phyloP scores from a whole-genome alignment of 1,284 basidiomycete genomes.

The Anthracocystis walkeri region DNA sequence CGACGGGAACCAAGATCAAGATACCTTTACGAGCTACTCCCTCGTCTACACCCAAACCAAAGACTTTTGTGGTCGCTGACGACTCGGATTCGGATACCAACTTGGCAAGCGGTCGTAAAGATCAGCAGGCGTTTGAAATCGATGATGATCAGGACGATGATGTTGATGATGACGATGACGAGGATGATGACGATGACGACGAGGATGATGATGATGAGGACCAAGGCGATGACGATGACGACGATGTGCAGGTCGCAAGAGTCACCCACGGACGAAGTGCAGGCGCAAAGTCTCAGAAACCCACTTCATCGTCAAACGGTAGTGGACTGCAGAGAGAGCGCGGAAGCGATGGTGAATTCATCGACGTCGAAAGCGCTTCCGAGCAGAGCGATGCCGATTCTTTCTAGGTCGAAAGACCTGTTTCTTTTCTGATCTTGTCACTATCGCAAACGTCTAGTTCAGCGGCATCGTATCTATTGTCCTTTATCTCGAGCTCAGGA shows the following conservation, averaged over 20 bases:
- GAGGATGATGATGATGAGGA: conserved; percentile 27
- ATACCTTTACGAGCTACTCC: conserved; percentile 16
- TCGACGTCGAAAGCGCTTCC: conserved; percentile 50
- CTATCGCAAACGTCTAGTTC: background rate
- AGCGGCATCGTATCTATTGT: too few relatives aligned
- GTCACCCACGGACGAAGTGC: background rate
- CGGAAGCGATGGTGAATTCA: conserved; percentile 52
- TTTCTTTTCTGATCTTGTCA: background rate
- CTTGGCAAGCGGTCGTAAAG: conserved; percentile 7
- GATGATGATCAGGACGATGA: conserved; percentile 34
- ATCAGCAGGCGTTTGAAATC: conserved; percentile 16
- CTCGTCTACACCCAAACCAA: conserved; percentile 13
- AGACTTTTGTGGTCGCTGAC: conserved; percentile 17
- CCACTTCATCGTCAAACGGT: background rate
- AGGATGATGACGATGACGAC: conserved; percentile 33
- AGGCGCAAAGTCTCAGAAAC: conserved; percentile 12
- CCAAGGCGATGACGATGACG: conserved; percentile 18
- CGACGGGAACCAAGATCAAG: conserved; percentile 20
- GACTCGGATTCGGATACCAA: conserved; percentile 30
- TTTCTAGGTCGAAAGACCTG: conserved; percentile 12
- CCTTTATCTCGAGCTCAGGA: too few relatives aligned
- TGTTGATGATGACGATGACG: conserved; percentile 25
- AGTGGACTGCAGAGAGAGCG: conserved; percentile 40
- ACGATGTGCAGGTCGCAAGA: conserved; percentile 26
- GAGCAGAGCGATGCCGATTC: conserved; percentile 52